These are phyloP conservation scores for Ustilago nuda DNA, from an alignment of 1,284 basidiomycete species.

Conservation along the genomic window DNA sequence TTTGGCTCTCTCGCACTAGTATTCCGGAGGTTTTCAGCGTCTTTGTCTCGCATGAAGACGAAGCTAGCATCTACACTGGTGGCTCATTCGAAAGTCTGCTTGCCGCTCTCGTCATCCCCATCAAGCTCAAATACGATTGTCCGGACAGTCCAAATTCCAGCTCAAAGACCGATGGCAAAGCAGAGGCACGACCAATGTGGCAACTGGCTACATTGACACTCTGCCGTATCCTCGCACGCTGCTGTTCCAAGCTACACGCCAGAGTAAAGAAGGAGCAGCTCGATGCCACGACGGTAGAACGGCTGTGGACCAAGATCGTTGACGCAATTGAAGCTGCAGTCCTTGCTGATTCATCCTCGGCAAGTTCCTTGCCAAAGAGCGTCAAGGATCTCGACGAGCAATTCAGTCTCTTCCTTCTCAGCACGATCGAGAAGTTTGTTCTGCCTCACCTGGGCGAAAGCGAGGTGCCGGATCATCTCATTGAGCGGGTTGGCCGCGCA, in stretches of 20 bases:
- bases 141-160: slow-evolving; percentile 71
- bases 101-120: slow-evolving; percentile 76
- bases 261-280: slow-evolving; percentile 70
- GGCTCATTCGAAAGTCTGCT: slow-evolving; percentile 85
- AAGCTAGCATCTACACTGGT: slow-evolving; percentile 78
- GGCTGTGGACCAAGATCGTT: slow-evolving; percentile 86
- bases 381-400: slow-evolving; percentile 81
- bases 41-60: slow-evolving; percentile 70
- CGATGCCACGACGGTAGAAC: slow-evolving; percentile 76
- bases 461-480: slow-evolving; percentile 79
- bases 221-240: slow-evolving; percentile 35
- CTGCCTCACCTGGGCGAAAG: slow-evolving; percentile 79
- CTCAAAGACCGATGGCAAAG: slow-evolving; percentile 70
- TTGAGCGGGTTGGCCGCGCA: slow-evolving; percentile 78
- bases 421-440: slow-evolving; percentile 78
- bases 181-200: slow-evolving; percentile 47
- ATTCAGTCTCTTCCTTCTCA: slow-evolving; percentile 77
- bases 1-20: slow-evolving; percentile 84
- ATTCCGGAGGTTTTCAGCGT: slow-evolving; percentile 84
- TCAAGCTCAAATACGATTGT: slow-evolving; percentile 94
- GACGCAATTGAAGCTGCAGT: slow-evolving; percentile 85
- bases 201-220: slow-evolving; percentile 50
- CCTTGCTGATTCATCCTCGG: slow-evolving; percentile 80
- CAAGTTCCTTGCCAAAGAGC: slow-evolving; percentile 72
- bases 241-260: slow-evolving; percentile 36